Base-by-base conservation (phyloP, 108 stramenopile genomes). In the Fragilaria radians region DNA sequence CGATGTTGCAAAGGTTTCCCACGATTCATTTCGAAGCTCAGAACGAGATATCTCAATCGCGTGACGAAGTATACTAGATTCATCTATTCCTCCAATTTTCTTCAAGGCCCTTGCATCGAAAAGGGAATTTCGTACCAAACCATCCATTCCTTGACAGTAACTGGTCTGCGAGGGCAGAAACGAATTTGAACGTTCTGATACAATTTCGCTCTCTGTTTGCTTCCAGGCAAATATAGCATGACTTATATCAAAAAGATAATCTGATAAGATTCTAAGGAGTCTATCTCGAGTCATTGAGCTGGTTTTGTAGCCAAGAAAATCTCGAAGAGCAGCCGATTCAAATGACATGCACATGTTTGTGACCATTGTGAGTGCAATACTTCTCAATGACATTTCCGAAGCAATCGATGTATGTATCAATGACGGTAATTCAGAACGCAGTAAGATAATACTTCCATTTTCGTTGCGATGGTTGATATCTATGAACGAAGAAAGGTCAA, bases 151-250 rank as follows among this genome's bases (percentile, higher is more conserved):
- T 14, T 42, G 36, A 42, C 36, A 42, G 14, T 11, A 42, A 42
- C 36, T 42, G 24, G 18, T 21, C 22, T 1, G 21, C 24, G 54
- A 34, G 5, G 21, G 28, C 23, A 50, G 52, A 26, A 26, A 3
- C 3, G 52, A 52, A 52, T 52, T 26, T 33, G 28, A 28, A 25
- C 25, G 50, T 54, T 32, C 53, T 11, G 45, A 46, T 30, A 57
- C 17, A 25, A 77, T 54, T 14, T 66, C 63, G 17, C 50, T 48
- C 46, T 77, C 71, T 0, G 76, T 77, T 34, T 77, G 67, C 22
- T 66, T 45, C 72, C 72, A 77, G 28, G 68, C 76, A 50, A 73
- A 70, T 70, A 74, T 71, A 0, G 77, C 77, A 67, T 78, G 77
- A 57, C 77, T 78, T 1, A 74, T 73, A 71, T 78, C 77, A 54